Base-by-base conservation (phyloP, 139 green algal genomes). In the Trebouxia sp. region DNA sequence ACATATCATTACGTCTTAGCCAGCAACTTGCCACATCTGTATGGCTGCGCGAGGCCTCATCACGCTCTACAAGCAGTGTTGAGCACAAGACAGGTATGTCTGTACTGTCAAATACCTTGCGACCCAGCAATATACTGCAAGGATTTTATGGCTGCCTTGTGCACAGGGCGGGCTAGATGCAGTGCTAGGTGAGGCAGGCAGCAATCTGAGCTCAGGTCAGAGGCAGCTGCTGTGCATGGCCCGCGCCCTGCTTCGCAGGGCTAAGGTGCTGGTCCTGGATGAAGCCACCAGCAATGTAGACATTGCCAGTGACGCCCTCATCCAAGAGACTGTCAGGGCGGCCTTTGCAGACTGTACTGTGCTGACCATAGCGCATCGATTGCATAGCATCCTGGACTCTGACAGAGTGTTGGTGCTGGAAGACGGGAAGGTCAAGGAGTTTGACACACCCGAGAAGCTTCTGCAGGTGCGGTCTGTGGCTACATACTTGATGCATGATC, bases 161-260 rank as follows among this genome's bases (percentile, higher is more conserved):
- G 22, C 12, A 53, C 50, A 75, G 76, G 86, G 92, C 3, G 95
- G 94, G 22, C 84, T 98, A 78, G 88, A 96, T 74, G 81, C 91
- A 0, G 55, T 78, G 56, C 87, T 98, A 65, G 81, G 91, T 72
- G 95, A 98, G 83, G 88, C 83, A 9, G 95, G 95, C 42, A 83
- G 88, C 72, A 97, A 96, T 79, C 79, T 98, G 5, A 92, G 83
- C 53, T 87, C 91, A 35, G 95, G 95, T 7, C 93, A 98, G 88
- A 79, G 91, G 8, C 95, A 98, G 90, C 88, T 98, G 75, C 87
- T 98, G 35, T 98, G 94, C 88, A 84, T 98, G 51, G 94, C 93
- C 1, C 85, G 95, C 0, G 72, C 72, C 3, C 72, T 79, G 28
- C 47, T 79, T 45, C 72, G 72, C n/a, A 62, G 42, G 2, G 45